Evolutionary conservation across 2,329 filamentous ascomycete genomes (phyloP), one percentile per base, ranked within the genome.

Genomic region (Macrophomina phaseolina): DNA sequence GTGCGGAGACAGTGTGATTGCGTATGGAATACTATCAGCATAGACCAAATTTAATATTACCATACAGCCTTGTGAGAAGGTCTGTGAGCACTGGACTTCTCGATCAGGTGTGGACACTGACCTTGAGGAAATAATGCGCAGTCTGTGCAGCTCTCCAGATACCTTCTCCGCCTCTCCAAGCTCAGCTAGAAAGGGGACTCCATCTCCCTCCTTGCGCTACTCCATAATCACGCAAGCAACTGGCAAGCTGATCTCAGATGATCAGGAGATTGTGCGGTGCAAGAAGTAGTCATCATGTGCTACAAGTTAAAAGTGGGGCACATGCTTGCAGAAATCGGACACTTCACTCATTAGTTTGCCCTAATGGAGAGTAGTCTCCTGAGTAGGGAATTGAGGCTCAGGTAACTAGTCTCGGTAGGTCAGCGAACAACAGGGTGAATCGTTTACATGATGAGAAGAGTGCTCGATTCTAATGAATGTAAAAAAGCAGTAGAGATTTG

Each of bases 61-160:
- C 32, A 5, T 18, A 14, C 1, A 38, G 61, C 38, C 28, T 48
- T 52, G 48, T 52, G 49, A 18, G 40, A 46, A 18, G 11, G 46
- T 28, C 14, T 11, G 56, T 16, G n/a, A 23, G 48, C 16, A 34
- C 36, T 45, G 38, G 5, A 38, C 12, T 30, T 18, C 45, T 49
- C 58, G 12, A 36, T 14, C n/a, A 8, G 18, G 30, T n/a, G 6
- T 28, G 23, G 12, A 18, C 36, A 46, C 55, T 18, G 55, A 6
- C 18, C 58, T 38, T 3, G 8, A 18, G 18, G 42, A 8, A 46
- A 36, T 14, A 48, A 9, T 12, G 28, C n/a, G 9, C 2, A 62
- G 58, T 62, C 58, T 62, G 58, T 62, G 58, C 58, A 5, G 45
- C 58, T 62, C 58, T 62, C 58, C 58, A 62, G 30, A 62, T 28